phyloP scores from a whole-genome alignment of 306 rosid species.

The Mimosa pudica region DNA sequence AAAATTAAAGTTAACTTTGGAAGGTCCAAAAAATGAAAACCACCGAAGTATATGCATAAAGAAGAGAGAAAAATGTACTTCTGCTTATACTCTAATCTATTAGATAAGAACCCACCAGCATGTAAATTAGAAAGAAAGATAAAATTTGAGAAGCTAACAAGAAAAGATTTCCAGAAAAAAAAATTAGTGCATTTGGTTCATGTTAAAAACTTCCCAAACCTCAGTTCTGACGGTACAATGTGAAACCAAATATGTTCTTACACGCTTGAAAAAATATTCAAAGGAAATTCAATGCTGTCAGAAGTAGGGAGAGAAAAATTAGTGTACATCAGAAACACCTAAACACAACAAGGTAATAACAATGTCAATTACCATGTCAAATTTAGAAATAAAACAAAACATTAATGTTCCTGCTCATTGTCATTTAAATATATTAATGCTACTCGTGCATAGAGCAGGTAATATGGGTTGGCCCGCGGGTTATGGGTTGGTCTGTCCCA shows the following conservation, averaged over 20 bases:
- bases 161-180: neutral
- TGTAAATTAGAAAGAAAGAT: neutral
- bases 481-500: too few species aligned
- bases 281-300: neutral
- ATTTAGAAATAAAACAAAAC: too few species aligned
- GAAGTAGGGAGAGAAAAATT: neutral
- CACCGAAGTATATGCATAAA: neutral
- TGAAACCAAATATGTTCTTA: neutral
- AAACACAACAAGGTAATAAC: neutral
- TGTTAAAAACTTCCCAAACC: neutral
- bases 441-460: too few species aligned
- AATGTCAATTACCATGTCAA: neutral
- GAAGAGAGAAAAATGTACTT: neutral
- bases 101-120: neutral
- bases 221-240: neutral
- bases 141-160: neutral
- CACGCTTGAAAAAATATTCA: neutral
- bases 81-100: neutral
- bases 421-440: too few species aligned
- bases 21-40: neutral
- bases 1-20: neutral
- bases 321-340: neutral
- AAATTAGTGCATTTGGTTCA: neutral
- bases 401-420: too few species aligned
- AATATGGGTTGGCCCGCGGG: too few species aligned